Base-by-base conservation (phyloP, 2,329 filamentous ascomycete species). In the Alternaria sp. region DNA sequence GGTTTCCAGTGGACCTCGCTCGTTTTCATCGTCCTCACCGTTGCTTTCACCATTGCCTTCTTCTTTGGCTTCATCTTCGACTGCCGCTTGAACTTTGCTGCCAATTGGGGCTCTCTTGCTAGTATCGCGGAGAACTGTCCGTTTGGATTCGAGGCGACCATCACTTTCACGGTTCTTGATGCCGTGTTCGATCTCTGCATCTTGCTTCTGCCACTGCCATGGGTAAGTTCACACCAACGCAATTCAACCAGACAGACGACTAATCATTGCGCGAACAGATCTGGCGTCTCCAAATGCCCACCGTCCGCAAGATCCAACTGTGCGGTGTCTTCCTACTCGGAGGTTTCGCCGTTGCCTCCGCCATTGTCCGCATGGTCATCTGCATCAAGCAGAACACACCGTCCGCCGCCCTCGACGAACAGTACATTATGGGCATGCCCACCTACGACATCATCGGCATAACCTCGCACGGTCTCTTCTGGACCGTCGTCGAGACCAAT, bases 321-420 rank as follows among this genome's bases (percentile, higher is more conserved):
- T 61, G 59, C n/a, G 54, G 52, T 45, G 36, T 61, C 23, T 61
- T 61, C 17, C 45, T 61, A 17, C 59, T 61, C 12, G 59, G 59
- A 46, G 59, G 59, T 3, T 61, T 61, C 17, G 59, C 59, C 15
- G 59, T 61, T 12, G 54, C 52, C 13, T 36, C 59, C 32, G 59
- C 59, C 10, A 45, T 57, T 12, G 46, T 61, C 11, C 59, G 59
- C 54, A 61, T 61, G 59, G 59, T 61, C 25, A 61, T 61, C 32
- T 61, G 59, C 11, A 61, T 61, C 54, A 57, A 61, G 25, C 59
- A 61, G 45, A 61, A 61, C 45, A 61, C 59, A 26, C 59, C 59
- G 1, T 57, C 59, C n/a, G 59, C 44, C 10, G 59, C 54, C 11
- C 46, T 57, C 8, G 52, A 51, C 5, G n/a, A 50, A 46, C 44